Conservation (phyloP, 805 yeast genomes). For the Vanderwaltozyma yarrowii region DNA sequence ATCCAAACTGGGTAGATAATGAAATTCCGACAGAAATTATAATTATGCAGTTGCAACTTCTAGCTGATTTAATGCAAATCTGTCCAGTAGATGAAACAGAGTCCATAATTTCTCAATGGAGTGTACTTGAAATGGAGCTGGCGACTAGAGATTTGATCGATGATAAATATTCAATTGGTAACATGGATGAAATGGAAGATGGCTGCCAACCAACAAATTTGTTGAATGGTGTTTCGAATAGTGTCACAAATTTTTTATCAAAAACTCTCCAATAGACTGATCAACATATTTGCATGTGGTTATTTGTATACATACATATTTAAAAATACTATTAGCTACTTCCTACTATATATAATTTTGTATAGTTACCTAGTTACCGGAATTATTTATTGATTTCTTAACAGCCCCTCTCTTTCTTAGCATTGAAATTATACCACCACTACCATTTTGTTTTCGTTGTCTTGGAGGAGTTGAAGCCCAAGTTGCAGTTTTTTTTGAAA, state of each 20-base stretch:
- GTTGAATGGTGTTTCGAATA: conserved; percentile 3
- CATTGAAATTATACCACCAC: conserved; percentile 4
- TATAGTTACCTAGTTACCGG: not conserved
- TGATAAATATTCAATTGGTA: conserved; percentile 12
- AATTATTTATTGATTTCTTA: not conserved
- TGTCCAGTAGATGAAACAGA: conserved; percentile 48
- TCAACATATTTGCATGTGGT: not conserved
- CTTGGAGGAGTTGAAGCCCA: not conserved
- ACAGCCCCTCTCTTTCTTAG: conserved; percentile 1
- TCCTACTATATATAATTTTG: not conserved
- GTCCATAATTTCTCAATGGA: conserved; percentile 56
- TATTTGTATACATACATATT: not conserved
- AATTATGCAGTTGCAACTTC: conserved; percentile 42
- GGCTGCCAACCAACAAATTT: not conserved
- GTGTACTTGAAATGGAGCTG: conserved; percentile 34
- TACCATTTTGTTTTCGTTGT: not conserved
- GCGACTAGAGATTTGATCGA: conserved; percentile 24
- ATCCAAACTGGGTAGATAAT: conserved; percentile 36
- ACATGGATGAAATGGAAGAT: conserved; percentile 1
- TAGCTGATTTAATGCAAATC: conserved; percentile 40
- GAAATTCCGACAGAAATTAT: conserved; percentile 32
- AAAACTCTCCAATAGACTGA: not conserved
- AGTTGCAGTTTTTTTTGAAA: not conserved
- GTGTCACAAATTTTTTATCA: conserved; percentile 3
- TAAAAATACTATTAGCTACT: not conserved